These are phyloP conservation scores for Aspergillus carlsbadensis DNA, from an alignment of 495 filamentous ascomycete genomes.

Conservation along the genomic window DNA sequence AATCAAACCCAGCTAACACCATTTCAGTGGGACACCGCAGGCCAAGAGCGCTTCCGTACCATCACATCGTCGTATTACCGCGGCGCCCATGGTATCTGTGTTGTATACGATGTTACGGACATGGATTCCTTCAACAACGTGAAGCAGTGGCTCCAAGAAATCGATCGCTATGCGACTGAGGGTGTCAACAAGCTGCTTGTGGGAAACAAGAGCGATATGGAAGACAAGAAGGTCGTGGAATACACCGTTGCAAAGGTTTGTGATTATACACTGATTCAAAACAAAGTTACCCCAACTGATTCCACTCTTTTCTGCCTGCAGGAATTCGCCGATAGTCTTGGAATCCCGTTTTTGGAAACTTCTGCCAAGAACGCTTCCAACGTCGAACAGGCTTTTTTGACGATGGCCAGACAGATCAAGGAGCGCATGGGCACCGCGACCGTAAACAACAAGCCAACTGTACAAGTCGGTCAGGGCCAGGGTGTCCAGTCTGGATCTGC, in stretches of 20 bases:
- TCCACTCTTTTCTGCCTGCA: conserved; percentile 32
- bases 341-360: conserved; percentile 99
- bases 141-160: conserved; percentile 99
- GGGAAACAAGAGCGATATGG: conserved; percentile 99
- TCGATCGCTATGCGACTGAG: conserved; percentile 97
- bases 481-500: conserved; percentile 89
- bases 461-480: conserved; percentile 91
- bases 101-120: conserved; percentile 99
- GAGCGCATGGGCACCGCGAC: conserved; percentile 98
- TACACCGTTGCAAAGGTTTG: conserved; percentile 98
- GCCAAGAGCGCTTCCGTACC: conserved; percentile 98
- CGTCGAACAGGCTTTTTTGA: conserved; percentile 99
- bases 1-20: conserved; percentile 16
- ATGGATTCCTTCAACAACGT: conserved; percentile 99
- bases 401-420: conserved; percentile 99
- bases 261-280: neutral
- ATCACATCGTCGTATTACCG: conserved; percentile 99
- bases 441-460: conserved; percentile 97
- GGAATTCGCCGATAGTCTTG: conserved; percentile 99
- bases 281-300: too few species aligned
- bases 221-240: conserved; percentile 99
- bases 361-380: conserved; percentile 99
- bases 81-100: conserved; percentile 97
- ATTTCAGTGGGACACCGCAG: conserved; percentile 93
- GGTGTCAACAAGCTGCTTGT: conserved; percentile 99